Evolutionary conservation across 2,329 filamentous ascomycete genomes (phyloP).

Genomic region (Diaporthe humulicola): DNA sequence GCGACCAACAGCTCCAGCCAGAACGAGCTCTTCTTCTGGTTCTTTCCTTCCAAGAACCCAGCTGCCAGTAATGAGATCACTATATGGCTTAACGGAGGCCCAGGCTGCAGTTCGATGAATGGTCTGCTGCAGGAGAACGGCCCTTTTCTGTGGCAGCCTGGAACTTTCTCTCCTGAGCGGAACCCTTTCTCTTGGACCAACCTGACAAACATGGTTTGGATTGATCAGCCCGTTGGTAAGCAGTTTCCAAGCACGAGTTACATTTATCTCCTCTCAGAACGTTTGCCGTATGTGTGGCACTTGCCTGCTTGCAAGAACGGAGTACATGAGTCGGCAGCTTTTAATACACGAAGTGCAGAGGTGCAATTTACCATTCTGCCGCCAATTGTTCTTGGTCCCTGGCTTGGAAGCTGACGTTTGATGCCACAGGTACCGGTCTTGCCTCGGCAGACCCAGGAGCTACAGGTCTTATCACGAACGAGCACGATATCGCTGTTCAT

Average conservation of each 20-base stretch:
- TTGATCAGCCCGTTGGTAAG: slow-evolving; percentile 70
- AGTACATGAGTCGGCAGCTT: too few species aligned
- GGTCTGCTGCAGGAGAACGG: slow-evolving; percentile 81
- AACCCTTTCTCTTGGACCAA: slow-evolving; percentile 80
- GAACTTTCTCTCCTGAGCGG: slow-evolving; percentile 71
- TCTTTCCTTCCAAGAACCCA: slow-evolving; percentile 70
- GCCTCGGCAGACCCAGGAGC: slow-evolving; percentile 64
- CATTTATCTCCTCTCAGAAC: not conserved
- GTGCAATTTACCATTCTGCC: too few species aligned
- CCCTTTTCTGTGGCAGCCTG: slow-evolving; percentile 75
- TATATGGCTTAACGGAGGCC: slow-evolving; percentile 72
- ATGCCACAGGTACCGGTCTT: slow-evolving; percentile 67
- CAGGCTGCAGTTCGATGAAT: slow-evolving; percentile 70
- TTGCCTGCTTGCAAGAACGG: not conserved
- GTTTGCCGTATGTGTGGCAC: not conserved
- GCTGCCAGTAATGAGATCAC: slow-evolving; percentile 69
- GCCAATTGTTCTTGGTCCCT: not conserved
- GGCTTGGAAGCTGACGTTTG: not conserved
- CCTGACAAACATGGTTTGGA: slow-evolving; percentile 80
- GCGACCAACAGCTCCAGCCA: slow-evolving; percentile 55
- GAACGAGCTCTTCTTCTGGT: slow-evolving; percentile 73
- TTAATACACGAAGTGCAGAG: too few species aligned
- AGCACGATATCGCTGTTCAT: slow-evolving; percentile 73
- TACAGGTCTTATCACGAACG: slow-evolving; percentile 69
- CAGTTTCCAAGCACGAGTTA: not conserved